A percentile compares a stretch with the other conserved stretches of the same genome.
Conservation (phyloP, 768 basidiomycete species). For the Trametes cubensis region DNA sequence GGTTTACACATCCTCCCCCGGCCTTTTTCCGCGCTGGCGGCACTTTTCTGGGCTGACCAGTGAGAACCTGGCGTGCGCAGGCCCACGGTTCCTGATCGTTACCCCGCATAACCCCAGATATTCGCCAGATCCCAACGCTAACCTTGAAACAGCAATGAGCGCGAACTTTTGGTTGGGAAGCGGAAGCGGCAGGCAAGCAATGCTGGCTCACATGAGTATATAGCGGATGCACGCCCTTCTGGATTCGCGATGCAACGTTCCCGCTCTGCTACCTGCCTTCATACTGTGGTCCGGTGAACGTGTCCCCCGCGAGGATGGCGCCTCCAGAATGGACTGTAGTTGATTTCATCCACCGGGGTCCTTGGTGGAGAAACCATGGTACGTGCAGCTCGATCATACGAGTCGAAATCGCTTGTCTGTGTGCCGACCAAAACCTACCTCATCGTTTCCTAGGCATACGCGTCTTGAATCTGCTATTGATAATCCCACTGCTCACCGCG, state of each 20-base stretch:
- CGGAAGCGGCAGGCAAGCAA: neutral
- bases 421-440: neutral
- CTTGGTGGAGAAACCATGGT: constrained; percentile 68
- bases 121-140: constrained; percentile 19
- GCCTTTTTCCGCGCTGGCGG: constrained; percentile 16
- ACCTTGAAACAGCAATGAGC: constrained; percentile 10
- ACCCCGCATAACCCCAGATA: constrained; percentile 33
- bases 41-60: neutral
- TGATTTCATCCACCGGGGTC: constrained; percentile 60
- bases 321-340: constrained; percentile 56
- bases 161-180: neutral
- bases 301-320: constrained; percentile 26
- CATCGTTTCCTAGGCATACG: constrained; percentile 50
- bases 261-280: neutral
- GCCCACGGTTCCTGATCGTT: constrained; percentile 7
- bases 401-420: neutral
- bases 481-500: constrained; percentile 67
- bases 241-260: constrained; percentile 7
- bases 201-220: constrained; percentile 18
- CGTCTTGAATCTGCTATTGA: constrained; percentile 56
- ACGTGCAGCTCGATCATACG: constrained; percentile 16
- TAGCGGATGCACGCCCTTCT: constrained; percentile 3
- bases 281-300: neutral
- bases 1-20: constrained; percentile 2
- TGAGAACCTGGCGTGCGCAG: neutral